Evolutionary conservation across 2,329 filamentous ascomycete species (phyloP).

Genomic region (Epichloe glyceriae): DNA sequence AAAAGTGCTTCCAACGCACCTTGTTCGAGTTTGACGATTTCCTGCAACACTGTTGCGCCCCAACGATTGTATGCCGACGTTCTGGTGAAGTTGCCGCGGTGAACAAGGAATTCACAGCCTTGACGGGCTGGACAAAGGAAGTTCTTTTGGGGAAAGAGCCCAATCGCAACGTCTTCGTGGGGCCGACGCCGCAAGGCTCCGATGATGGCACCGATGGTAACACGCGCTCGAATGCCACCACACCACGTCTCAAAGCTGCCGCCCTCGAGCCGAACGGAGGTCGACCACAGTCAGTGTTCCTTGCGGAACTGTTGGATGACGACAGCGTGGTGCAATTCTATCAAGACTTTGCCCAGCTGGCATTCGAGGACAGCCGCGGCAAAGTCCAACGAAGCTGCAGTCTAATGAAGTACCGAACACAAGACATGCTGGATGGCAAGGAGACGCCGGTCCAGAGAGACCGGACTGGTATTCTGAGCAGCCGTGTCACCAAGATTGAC

Average conservation of each 20-base stretch:
- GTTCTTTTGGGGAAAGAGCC: conserved; percentile 76
- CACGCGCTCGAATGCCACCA: conserved; percentile 29
- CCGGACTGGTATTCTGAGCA: conserved; percentile 38
- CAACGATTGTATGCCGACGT: conserved; percentile 80
- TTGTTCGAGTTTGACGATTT: conserved; percentile 90
- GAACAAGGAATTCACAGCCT: conserved; percentile 90
- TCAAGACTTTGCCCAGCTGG: conserved; percentile 84
- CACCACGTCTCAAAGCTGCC: conserved; percentile 36
- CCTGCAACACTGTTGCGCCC: conserved; percentile 75
- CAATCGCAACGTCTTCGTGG: conserved; percentile 77
- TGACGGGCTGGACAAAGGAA: conserved; percentile 89
- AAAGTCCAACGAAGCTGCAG: conserved; percentile 74
- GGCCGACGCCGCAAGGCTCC: conserved; percentile 18
- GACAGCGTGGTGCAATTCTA: conserved; percentile 91
- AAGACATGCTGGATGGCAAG: conserved; percentile 38
- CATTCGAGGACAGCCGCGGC: conserved; percentile 81
- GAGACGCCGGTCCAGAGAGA: conserved; percentile 33
- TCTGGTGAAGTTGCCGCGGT: conserved; percentile 92
- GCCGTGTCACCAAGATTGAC: conserved; percentile 48
- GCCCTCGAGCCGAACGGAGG: conserved; percentile 31
- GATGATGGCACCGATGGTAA: conserved; percentile 22
- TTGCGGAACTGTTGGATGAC: conserved; percentile 86
- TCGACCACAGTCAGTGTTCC: conserved; percentile 65
- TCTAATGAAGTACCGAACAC: conserved; percentile 78
- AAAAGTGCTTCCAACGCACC: conserved; percentile 89